Evolutionary conservation across 2,329 filamentous ascomycete species (phyloP).

Genomic region (Myotisia sp.): DNA sequence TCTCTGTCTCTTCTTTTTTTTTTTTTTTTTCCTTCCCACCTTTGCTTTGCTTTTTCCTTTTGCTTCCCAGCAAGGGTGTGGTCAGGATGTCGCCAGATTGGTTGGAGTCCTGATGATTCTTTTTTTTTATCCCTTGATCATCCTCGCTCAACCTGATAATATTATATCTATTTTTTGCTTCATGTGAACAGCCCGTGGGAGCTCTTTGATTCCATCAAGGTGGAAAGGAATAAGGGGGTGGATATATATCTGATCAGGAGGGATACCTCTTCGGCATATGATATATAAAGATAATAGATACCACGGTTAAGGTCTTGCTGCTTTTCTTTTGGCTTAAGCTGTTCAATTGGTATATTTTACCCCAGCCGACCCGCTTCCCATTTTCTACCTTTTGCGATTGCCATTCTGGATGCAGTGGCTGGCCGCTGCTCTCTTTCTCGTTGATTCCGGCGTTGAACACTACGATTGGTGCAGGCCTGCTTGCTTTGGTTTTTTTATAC

Average conservation of each 20-base stretch:
- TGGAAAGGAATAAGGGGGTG: too few species aligned
- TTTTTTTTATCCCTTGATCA: constrained; percentile 9
- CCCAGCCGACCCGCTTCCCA: not conserved
- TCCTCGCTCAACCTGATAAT: not conserved
- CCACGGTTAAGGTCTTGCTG: not conserved
- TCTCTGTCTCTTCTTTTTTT: not conserved
- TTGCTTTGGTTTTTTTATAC: too few species aligned
- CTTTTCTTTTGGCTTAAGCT: not conserved
- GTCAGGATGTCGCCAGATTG: constrained; percentile 2
- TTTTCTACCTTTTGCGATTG: not conserved
- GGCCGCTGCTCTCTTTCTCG: not conserved
- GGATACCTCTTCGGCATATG: not conserved
- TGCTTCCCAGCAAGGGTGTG: too few species aligned
- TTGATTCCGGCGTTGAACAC: not conserved
- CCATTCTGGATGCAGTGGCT: constrained; percentile 1
- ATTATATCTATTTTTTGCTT: constrained; percentile 11
- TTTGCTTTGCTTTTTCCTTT: not conserved
- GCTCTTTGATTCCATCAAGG: not conserved
- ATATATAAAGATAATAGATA: too few species aligned
- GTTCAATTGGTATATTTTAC: not conserved
- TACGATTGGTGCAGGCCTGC: too few species aligned
- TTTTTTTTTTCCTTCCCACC: not conserved
- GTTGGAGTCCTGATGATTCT: not conserved
- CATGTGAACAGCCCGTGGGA: not conserved
- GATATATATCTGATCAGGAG: too few species aligned